Conservation (phyloP, 805 yeast genomes). For the Saccharomycopsis fermentans region DNA sequence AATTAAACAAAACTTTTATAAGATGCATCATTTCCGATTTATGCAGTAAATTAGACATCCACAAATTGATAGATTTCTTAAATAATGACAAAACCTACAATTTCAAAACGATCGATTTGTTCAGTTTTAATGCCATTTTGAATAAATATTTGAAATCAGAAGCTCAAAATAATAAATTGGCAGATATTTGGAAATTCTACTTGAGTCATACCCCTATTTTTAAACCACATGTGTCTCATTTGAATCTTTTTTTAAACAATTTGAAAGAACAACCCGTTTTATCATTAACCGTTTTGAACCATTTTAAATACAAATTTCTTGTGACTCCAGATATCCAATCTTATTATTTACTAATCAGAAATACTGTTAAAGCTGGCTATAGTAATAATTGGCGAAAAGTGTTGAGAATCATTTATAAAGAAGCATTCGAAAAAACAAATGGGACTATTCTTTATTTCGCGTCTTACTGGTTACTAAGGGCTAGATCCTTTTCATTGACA, state of each 20-base stretch:
- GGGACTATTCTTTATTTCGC: constrained; percentile 5
- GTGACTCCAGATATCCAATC: constrained; percentile 26
- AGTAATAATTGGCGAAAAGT: constrained; percentile 18
- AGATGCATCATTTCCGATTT: constrained; percentile 23
- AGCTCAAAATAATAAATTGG: constrained; percentile 16
- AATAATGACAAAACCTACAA: constrained; percentile 10
- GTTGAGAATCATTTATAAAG: constrained; percentile 18
- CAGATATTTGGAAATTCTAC: constrained; percentile 25
- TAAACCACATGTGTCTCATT: constrained; percentile 18
- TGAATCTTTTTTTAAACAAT: constrained; percentile 26
- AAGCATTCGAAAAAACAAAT: constrained; percentile 8
- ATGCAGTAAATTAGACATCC: constrained; percentile 19
- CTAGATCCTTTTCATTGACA: constrained; percentile 26
- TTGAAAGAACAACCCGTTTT: constrained; percentile 30
- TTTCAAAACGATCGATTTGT: constrained; percentile 5
- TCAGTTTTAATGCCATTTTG: constrained; percentile 22
- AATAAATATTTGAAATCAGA: constrained; percentile 23
- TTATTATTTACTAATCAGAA: constrained; percentile 28
- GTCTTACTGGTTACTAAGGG: constrained; percentile 19
- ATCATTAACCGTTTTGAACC: constrained; percentile 26
- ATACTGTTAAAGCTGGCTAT: constrained; percentile 27
- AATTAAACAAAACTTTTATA: constrained; percentile 24
- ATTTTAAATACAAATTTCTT: constrained; percentile 22
- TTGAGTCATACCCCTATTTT: constrained; percentile 15
- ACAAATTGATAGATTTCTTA: constrained; percentile 22